Conservation (phyloP, 2,329 filamentous ascomycete species). For the Scedosporium minutisporum region DNA sequence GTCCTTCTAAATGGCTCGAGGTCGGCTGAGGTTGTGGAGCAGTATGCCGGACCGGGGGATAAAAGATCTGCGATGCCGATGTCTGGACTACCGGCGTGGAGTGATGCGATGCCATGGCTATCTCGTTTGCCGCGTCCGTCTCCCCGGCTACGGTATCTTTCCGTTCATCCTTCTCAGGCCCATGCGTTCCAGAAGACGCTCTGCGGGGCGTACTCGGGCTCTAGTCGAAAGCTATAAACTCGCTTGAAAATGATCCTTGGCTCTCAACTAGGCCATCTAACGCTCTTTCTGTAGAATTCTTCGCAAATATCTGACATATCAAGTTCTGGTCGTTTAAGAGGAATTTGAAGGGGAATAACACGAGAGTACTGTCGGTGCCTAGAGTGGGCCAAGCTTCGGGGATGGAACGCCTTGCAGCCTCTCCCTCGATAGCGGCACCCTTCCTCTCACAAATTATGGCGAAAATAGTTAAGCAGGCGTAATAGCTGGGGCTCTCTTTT, state of each 20-base stretch:
- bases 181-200: not conserved
- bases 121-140: not conserved
- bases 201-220: not conserved
- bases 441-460: not conserved
- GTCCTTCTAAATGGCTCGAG: not conserved
- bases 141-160: not conserved
- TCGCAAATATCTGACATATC: too few species aligned
- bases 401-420: not conserved
- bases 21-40: not conserved
- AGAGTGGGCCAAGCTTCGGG: not conserved
- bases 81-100: not conserved
- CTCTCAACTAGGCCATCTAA: too few species aligned
- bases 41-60: not conserved
- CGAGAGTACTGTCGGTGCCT: not conserved
- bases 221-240: not conserved
- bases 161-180: not conserved
- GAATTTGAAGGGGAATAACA: not conserved
- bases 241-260: too few species aligned
- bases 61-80: not conserved
- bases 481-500: not conserved
- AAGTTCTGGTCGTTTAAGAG: not conserved
- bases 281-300: too few species aligned
- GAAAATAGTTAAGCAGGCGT: not conserved
- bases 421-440: not conserved
- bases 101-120: not conserved